Evolutionary conservation across 2,329 filamentous ascomycete genomes (phyloP).

Genomic region (Didymella pinodella): DNA sequence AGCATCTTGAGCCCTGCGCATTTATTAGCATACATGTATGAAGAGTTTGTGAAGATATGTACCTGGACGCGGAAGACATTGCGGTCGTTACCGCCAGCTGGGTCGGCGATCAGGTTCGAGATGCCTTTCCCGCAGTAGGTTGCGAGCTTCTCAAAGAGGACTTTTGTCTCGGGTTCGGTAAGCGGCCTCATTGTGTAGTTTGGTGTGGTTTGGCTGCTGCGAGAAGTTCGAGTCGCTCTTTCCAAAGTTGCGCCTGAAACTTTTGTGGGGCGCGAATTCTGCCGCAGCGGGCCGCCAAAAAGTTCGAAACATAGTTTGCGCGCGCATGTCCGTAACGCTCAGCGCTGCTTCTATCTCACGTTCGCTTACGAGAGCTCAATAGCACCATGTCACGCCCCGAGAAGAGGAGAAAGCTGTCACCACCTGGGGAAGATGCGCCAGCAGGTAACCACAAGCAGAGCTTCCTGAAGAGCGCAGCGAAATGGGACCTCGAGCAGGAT

Average conservation of each 20-base stretch:
- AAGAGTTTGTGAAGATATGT: conserved; percentile 34
- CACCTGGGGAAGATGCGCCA: conserved; percentile 40
- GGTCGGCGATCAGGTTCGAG: conserved; percentile 70
- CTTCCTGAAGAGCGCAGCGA: conserved; percentile 77
- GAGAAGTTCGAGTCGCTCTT: conserved; percentile 4
- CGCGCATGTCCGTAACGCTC: conserved; percentile 2
- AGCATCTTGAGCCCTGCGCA: conserved; percentile 77
- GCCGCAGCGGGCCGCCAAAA: conserved; percentile 23
- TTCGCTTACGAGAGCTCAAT: background rate
- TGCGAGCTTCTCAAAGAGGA: conserved; percentile 90
- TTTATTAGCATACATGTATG: conserved; percentile 14
- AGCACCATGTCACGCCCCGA: conserved; percentile 45
- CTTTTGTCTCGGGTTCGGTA: conserved; percentile 79
- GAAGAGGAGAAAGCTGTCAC: conserved; percentile 50
- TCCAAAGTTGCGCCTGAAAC: conserved; percentile 11
- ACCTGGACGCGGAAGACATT: conserved; percentile 59
- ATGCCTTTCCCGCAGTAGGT: conserved; percentile 90
- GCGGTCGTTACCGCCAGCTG: conserved; percentile 44
- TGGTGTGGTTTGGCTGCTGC: conserved; percentile 13
- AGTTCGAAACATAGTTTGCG: conserved; percentile 16
- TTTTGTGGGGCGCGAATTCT: conserved; percentile 25
- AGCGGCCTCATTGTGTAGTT: conserved; percentile 73
- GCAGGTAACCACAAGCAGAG: conserved; percentile 51
- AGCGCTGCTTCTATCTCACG: conserved; percentile 6
- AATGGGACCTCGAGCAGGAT: conserved; percentile 91